These are phyloP conservation scores for Colletotrichum sojae DNA, from an alignment of 2,329 filamentous ascomycete species.

Conservation along the genomic window DNA sequence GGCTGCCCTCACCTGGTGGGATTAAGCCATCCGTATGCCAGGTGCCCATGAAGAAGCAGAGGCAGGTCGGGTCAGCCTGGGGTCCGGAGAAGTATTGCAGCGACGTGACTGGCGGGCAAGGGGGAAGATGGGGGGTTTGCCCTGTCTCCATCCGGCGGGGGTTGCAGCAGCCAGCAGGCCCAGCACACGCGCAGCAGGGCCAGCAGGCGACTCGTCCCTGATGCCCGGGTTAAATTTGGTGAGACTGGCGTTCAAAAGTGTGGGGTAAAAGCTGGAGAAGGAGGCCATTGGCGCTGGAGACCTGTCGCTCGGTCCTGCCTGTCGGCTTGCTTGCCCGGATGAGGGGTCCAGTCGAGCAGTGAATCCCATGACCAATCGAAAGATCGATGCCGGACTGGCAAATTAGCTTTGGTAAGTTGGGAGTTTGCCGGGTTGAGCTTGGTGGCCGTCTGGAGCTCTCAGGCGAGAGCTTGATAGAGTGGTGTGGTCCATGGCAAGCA, in stretches of 20 bases:
- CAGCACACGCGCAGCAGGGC: slow-evolving; percentile 9
- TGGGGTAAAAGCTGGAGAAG: slow-evolving; percentile 36
- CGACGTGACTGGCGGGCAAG: slow-evolving; percentile 34
- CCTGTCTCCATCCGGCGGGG: slow-evolving; percentile 27
- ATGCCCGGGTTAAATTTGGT: slow-evolving; percentile 12
- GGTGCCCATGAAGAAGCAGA: slow-evolving; percentile 3
- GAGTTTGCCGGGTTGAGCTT: no score
- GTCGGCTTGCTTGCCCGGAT: slow-evolving; percentile 5
- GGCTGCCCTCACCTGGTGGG: slow-evolving; percentile 8
- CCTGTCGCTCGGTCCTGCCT: not conserved
- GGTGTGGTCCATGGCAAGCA: no score
- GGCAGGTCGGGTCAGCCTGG: slow-evolving; percentile 25
- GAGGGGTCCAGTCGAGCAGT: not conserved
- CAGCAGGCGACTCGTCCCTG: slow-evolving; percentile 25
- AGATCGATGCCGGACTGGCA: no score
- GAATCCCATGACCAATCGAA: no score
- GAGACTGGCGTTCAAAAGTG: slow-evolving; percentile 10
- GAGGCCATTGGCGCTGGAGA: slow-evolving; percentile 1
- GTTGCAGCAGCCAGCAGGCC: slow-evolving; percentile 5
- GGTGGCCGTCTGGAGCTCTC: no score
- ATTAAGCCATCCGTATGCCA: slow-evolving; percentile 24
- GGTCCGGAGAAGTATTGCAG: slow-evolving; percentile 37
- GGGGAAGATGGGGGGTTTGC: not conserved
- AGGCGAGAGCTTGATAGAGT: no score
- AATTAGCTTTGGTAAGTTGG: no score